phyloP scores from a whole-genome alignment of 495 filamentous ascomycete species.

The Venustampulla echinocandica region DNA sequence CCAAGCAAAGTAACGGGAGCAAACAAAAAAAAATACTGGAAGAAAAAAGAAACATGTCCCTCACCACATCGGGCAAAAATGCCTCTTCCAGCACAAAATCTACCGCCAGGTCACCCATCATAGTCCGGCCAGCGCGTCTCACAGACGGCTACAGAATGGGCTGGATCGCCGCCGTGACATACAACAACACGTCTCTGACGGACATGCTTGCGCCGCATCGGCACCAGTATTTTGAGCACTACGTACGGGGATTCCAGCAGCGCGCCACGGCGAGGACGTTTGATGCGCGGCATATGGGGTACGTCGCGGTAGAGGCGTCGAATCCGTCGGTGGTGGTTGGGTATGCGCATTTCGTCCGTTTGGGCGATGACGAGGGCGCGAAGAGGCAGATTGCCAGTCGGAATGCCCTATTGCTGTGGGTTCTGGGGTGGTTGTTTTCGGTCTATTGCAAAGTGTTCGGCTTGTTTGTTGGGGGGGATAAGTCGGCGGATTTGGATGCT shows the following conservation, averaged over 20 bases:
- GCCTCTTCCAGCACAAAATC: background rate
- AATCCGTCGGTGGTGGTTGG: conserved; percentile 4
- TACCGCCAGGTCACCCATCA: background rate
- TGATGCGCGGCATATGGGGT: background rate
- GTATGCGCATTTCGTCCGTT: conserved; percentile 12
- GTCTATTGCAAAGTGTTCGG: background rate
- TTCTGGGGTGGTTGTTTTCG: conserved; percentile 3
- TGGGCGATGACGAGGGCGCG: conserved; percentile 17
- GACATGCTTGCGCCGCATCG: conserved; percentile 11
- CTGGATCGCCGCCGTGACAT: conserved; percentile 9
- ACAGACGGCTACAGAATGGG: conserved; percentile 5
- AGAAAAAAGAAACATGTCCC: background rate
- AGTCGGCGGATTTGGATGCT: background rate
- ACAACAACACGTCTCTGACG: conserved; percentile 7
- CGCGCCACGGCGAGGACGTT: conserved; percentile 3
- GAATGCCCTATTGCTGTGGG: background rate
- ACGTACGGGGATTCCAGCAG: conserved; percentile 6
- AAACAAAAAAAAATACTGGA: too few species aligned
- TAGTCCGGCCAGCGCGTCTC: conserved; percentile 13
- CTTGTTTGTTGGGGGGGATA: conserved; percentile 2
- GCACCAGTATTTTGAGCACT: conserved; percentile 1
- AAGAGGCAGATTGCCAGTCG: background rate
- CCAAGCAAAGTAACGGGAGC: too few species aligned
- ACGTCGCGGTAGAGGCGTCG: conserved; percentile 6
- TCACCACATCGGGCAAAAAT: background rate